Conservation (phyloP, 148 eudicot species). For the Cornus controversa region DNA sequence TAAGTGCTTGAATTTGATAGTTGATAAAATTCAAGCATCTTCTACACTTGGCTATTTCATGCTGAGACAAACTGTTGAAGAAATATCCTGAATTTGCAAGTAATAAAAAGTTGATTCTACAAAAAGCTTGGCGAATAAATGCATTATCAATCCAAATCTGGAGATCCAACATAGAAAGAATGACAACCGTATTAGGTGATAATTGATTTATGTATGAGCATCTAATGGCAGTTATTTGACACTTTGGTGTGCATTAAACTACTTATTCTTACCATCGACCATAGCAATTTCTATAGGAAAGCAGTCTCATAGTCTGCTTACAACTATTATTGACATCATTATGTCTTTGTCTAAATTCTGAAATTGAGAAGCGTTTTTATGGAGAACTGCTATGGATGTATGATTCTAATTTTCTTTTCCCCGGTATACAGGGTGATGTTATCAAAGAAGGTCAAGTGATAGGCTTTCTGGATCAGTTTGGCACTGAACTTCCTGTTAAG, state of each 20-base stretch:
- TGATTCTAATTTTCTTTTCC: slow-evolving; percentile 7
- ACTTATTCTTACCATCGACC: not conserved
- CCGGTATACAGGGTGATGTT: slow-evolving; percentile 62
- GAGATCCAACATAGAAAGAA: not conserved
- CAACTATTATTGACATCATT: too few species aligned
- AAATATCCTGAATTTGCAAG: not conserved
- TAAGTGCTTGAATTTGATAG: not conserved
- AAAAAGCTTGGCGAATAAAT: not conserved
- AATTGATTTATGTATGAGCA: not conserved
- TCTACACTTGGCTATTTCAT: not conserved
- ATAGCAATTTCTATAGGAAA: not conserved
- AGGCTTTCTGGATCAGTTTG: slow-evolving; percentile 86
- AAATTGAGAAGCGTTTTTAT: too few species aligned
- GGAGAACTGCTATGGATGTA: not conserved
- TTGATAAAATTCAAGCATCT: not conserved
- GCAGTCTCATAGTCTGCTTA: too few species aligned
- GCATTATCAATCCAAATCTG: not conserved
- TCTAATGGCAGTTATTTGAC: not conserved
- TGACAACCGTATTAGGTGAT: not conserved
- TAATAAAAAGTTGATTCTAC: not conserved
- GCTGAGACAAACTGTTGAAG: not conserved
- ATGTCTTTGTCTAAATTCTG: too few species aligned
- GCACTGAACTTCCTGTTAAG: slow-evolving; percentile 74
- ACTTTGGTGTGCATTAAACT: not conserved
- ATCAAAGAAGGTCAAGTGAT: slow-evolving; percentile 86